Percentiles rank a stretch among this genome's conserved stretches.
Evolutionary conservation across 345 rosid species (phyloP).

Genomic region (Kandelia obovata): DNA sequence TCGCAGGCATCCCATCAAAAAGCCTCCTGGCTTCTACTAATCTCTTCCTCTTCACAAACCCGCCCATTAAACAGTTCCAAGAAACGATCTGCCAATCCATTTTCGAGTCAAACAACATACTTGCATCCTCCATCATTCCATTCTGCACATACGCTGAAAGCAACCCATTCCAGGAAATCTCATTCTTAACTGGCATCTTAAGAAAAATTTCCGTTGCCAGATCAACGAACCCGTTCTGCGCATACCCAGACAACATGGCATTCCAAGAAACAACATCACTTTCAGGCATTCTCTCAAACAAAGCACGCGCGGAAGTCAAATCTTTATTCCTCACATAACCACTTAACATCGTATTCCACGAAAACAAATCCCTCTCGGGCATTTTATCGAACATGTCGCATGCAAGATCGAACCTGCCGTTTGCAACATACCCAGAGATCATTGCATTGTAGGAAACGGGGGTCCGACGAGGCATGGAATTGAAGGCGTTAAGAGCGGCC

Average conservation of each 20-base stretch:
- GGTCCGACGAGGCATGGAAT: conserved; percentile 56
- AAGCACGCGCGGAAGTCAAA: conserved; percentile 35
- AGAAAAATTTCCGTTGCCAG: conserved; percentile 53
- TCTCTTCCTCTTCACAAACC: conserved; percentile 50
- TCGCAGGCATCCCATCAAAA: conserved; percentile 44
- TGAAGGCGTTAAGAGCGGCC: conserved; percentile 43
- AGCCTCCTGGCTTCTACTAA: conserved; percentile 42
- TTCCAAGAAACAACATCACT: conserved; percentile 56
- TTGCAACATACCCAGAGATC: conserved; percentile 47
- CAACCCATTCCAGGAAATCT: conserved; percentile 55
- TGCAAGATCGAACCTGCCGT: conserved; percentile 40
- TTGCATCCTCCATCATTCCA: conserved; percentile 54
- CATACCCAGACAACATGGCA: conserved; percentile 50
- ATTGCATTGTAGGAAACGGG: conserved; percentile 52
- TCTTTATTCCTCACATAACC: conserved; percentile 40
- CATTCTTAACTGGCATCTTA: conserved; percentile 49
- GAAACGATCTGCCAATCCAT: conserved; percentile 54
- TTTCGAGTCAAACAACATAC: conserved; percentile 40
- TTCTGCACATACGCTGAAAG: conserved; percentile 64
- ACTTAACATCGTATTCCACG: conserved; percentile 50
- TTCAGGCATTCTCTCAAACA: conserved; percentile 44
- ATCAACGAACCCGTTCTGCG: conserved; percentile 44
- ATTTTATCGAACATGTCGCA: conserved; percentile 43
- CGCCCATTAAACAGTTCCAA: conserved; percentile 67
- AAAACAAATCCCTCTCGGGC: conserved; percentile 44